A percentile compares a stretch with the other conserved stretches of the same genome.
Conservation (phyloP, 2,329 filamentous ascomycete genomes). For the Hypoxylon sp. region DNA sequence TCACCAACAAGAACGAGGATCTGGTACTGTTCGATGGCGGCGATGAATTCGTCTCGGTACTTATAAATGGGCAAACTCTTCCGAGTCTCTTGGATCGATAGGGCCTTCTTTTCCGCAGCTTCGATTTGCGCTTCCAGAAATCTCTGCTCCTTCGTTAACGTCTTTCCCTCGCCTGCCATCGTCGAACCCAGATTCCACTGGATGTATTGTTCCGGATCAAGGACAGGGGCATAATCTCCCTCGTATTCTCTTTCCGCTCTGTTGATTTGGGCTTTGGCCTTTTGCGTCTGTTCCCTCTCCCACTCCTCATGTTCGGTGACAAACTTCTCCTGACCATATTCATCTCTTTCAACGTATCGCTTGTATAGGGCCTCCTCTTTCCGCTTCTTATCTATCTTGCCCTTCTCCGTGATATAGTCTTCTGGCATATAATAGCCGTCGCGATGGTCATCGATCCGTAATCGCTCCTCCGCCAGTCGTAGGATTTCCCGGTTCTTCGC, state of each 20-base stretch:
- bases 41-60: slow-evolving; percentile 86
- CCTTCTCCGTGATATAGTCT: slow-evolving; percentile 94
- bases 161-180: slow-evolving; percentile 77
- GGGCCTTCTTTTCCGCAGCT: slow-evolving; percentile 87
- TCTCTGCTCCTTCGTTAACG: slow-evolving; percentile 81
- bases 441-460: slow-evolving; percentile 89
- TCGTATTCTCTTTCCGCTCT: slow-evolving; percentile 80
- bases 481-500: slow-evolving; percentile 87
- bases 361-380: slow-evolving; percentile 93
- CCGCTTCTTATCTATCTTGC: slow-evolving; percentile 86
- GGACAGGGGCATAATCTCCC: slow-evolving; percentile 90
- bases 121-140: slow-evolving; percentile 85
- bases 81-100: slow-evolving; percentile 90
- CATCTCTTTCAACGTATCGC: slow-evolving; percentile 88
- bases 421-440: slow-evolving; percentile 95
- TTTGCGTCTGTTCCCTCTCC: slow-evolving; percentile 89
- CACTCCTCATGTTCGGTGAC: slow-evolving; percentile 96
- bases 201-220: slow-evolving; percentile 90
- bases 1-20: slow-evolving; percentile 93
- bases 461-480: slow-evolving; percentile 83
- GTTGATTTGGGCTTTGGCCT: slow-evolving; percentile 88
- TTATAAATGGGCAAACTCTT: slow-evolving; percentile 92
- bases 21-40: slow-evolving; percentile 88
- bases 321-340: slow-evolving; percentile 88
- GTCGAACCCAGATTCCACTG: slow-evolving; percentile 84